Conservation (phyloP, 139 green algal genomes). For the Coelastrella sp. region DNA sequence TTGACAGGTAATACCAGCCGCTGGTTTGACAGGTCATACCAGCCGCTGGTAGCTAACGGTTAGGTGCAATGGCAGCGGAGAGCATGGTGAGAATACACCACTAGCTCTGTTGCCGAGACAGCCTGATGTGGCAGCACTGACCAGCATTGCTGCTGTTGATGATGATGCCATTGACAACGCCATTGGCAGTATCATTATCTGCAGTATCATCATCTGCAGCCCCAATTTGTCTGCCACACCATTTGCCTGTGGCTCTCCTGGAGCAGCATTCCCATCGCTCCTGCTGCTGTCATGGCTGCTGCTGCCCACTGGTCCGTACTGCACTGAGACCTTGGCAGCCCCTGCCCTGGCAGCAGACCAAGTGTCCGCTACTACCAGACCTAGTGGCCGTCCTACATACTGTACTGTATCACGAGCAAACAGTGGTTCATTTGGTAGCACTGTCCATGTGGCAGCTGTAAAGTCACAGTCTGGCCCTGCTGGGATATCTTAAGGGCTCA, state of each 20-base stretch:
- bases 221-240: neutral
- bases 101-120: neutral
- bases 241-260: neutral
- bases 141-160: neutral
- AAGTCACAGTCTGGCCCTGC: neutral
- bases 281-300: neutral
- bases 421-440: slow-evolving; percentile 32
- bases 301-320: neutral
- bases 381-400: slow-evolving; percentile 8
- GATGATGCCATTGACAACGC: no score
- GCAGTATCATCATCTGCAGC: no score
- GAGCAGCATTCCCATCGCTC: neutral
- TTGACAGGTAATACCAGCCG: neutral
- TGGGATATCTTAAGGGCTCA: slow-evolving; percentile 61
- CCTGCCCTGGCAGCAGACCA: neutral
- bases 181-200: no score
- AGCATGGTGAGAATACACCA: slow-evolving; percentile 6
- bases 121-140: neutral
- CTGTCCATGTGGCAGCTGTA: slow-evolving; percentile 41
- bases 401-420: slow-evolving; percentile 25
- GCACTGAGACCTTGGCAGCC: neutral
- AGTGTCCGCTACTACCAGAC: neutral
- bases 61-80: slow-evolving; percentile 21
- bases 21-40: slow-evolving; percentile 11
- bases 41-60: no score